Base-by-base conservation (phyloP, 345 rosid genomes). In the Odontarrhena argentea region DNA sequence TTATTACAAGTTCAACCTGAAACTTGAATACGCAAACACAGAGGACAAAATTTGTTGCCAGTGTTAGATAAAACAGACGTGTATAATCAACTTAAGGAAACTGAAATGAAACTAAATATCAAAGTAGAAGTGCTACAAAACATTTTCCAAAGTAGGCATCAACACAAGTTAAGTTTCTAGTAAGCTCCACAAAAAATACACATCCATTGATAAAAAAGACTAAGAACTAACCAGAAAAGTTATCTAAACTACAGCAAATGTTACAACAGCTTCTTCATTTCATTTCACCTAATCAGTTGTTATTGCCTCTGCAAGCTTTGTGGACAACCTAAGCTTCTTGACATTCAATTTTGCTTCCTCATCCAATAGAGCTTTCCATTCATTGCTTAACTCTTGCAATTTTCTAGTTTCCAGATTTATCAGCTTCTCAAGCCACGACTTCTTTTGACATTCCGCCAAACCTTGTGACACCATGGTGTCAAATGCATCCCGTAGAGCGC, bases 221-320 rank as follows among this genome's bases (percentile, higher is more conserved):
- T 7, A 63, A 36, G 34, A 56, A 18, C 15, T 47, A 35, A 34
- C n/a, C 9, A 44, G 2, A 28, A 43, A 13, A 44, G 5, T 26
- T 60, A 13, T 43, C 40, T 25, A 43, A 28, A 4, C 32, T 15
- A 46, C 66, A 62, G 24, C 47, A 63, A 41, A 41, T 30, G 47
- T 10, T 37, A 15, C 37, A 60, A 46, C 40, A 25, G 52, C 25
- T 34, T 32, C 36, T 38, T 26, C 59, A 32, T 47, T 46, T 18
- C 9, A 15, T 37, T 60, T 69, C 43, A 70, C 10, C 47, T 34
- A 44, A 30, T 14, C 12, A 35, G 30, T 38, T 28, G 25, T 18
- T 28, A 28, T 1, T 47, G 63, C 75, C 52, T 63, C 64, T 38
- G 56, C 75, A 55, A 71, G 64, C 28, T 71, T 46, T n/a, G 64